Evolutionary conservation across 2,329 filamentous ascomycete genomes (phyloP).

Genomic region (Aspergillus fumigatiaffinis): DNA sequence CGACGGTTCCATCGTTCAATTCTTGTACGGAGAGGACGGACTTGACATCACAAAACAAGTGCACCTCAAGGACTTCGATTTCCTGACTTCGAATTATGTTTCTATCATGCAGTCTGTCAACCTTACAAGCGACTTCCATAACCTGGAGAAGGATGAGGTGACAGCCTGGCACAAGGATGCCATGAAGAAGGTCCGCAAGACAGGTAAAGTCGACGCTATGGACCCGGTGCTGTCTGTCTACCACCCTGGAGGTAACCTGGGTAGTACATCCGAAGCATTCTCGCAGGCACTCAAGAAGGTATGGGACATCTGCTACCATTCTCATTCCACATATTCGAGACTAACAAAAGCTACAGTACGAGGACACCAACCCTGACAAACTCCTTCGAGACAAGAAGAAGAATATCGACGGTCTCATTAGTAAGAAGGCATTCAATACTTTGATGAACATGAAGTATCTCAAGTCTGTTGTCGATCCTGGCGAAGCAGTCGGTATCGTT

Average conservation of each 20-base stretch:
- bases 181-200: slow-evolving; percentile 77
- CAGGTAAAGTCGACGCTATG: slow-evolving; percentile 60
- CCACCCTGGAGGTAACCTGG: slow-evolving; percentile 72
- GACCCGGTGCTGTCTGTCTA: slow-evolving; percentile 73
- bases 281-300: slow-evolving; percentile 63
- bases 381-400: slow-evolving; percentile 60
- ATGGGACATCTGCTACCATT: slow-evolving; percentile 17
- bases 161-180: slow-evolving; percentile 58
- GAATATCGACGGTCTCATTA: slow-evolving; percentile 38
- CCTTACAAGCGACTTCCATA: slow-evolving; percentile 54
- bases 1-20: slow-evolving; percentile 89
- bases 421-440: slow-evolving; percentile 72
- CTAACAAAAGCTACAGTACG: slow-evolving; percentile 52
- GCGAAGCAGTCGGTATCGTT: slow-evolving; percentile 94
- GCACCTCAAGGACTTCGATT: slow-evolving; percentile 85
- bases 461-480: slow-evolving; percentile 85
- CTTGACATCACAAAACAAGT: slow-evolving; percentile 92
- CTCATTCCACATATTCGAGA: neutral
- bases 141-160: slow-evolving; percentile 64
- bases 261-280: slow-evolving; percentile 86
- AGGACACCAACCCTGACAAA: slow-evolving; percentile 67
- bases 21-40: slow-evolving; percentile 94
- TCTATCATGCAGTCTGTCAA: slow-evolving; percentile 75
- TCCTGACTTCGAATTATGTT: slow-evolving; percentile 78
- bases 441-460: slow-evolving; percentile 91